phyloP scores from a whole-genome alignment of 1,284 basidiomycete species.

The Pterulicium gracile region DNA sequence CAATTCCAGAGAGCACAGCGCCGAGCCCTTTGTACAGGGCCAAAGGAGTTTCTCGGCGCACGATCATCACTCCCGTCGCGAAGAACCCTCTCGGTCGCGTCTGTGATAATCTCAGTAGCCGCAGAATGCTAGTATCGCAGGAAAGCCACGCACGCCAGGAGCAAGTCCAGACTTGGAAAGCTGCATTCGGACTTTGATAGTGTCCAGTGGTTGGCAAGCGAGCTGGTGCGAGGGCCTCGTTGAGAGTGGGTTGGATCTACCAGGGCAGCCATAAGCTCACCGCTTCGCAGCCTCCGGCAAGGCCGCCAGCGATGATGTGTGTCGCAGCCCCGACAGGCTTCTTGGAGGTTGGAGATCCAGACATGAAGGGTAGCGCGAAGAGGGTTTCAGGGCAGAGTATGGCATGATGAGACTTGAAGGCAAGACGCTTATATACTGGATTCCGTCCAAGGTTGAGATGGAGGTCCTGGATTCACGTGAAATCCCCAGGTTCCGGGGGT shows the following conservation, averaged over 20 bases:
- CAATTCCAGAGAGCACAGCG: conserved; percentile 94
- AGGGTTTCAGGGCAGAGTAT: too few relatives aligned
- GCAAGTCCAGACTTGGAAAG: conserved; percentile 70
- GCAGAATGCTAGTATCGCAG: too few relatives aligned
- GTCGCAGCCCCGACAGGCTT: conserved; percentile 78
- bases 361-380: conserved; percentile 32
- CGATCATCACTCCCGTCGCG: conserved; percentile 86
- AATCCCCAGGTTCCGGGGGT: too few relatives aligned
- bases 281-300: conserved; percentile 87
- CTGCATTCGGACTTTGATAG: conserved; percentile 99
- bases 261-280: conserved; percentile 23
- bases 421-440: too few relatives aligned
- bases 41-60: conserved; percentile 85
- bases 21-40: conserved; percentile 98
- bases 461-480: conserved; percentile 2
- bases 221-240: conserved; percentile 30
- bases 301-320: conserved; percentile 86
- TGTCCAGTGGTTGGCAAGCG: conserved; percentile 81
- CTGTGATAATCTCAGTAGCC: conserved; percentile 33
- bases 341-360: conserved; percentile 46
- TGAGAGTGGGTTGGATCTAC: not conserved
- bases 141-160: conserved; percentile 57
- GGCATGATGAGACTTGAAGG: too few relatives aligned
- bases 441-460: too few relatives aligned
- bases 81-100: conserved; percentile 90